A percentile compares a stretch with the other conserved stretches of the same genome.
Conservation (phyloP, 805 yeast species). For the Saturnispora sekii region DNA sequence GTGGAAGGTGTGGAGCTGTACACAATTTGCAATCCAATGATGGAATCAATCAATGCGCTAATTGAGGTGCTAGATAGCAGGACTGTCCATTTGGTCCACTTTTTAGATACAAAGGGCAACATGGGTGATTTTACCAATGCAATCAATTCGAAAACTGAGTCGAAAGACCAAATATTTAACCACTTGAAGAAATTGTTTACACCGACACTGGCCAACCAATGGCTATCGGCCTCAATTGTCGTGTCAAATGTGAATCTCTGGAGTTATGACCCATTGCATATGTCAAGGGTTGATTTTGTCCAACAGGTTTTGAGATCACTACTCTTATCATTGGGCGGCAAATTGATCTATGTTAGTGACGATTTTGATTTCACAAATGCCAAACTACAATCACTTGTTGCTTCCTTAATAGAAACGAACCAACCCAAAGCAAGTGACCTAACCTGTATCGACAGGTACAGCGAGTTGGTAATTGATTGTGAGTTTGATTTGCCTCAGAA, state of each 20-base stretch:
- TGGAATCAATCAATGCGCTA: not conserved
- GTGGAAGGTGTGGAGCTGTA: slow-evolving; percentile 3
- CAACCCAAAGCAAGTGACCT: not conserved
- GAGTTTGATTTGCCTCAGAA: not conserved
- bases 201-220: not conserved
- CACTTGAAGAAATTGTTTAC: not conserved
- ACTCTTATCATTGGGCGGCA: not conserved
- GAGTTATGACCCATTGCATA: slow-evolving; percentile 14
- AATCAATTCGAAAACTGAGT: not conserved
- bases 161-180: not conserved
- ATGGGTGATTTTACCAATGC: too few relatives aligned
- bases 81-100: not conserved
- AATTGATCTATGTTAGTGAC: too few relatives aligned
- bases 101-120: not conserved
- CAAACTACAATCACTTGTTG: too few relatives aligned
- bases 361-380: too few relatives aligned
- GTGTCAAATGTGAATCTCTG: slow-evolving; percentile 9
- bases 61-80: not conserved
- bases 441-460: slow-evolving; percentile 3
- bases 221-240: slow-evolving; percentile 8
- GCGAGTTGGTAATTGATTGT: slow-evolving; percentile 3
- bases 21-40: slow-evolving; percentile 2
- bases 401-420: not conserved
- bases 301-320: slow-evolving; percentile 20
- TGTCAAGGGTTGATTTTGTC: slow-evolving; percentile 17